phyloP scores from a whole-genome alignment of 169 alveolate species.

The Amoebophrya sp. region DNA sequence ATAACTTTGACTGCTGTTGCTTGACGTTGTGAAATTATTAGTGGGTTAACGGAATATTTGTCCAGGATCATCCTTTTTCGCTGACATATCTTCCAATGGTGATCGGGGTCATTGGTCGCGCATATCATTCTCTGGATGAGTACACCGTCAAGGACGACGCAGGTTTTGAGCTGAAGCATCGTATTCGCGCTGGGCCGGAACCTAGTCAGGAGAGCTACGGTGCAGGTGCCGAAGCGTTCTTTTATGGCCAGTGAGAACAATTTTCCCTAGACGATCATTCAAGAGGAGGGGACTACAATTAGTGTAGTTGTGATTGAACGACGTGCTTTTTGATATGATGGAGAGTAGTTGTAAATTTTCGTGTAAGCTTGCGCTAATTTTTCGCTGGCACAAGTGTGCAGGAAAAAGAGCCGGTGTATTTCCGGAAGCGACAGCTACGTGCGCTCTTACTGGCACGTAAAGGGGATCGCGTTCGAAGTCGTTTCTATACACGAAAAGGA shows the following conservation, averaged over 20 bases:
- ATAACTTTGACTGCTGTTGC: not conserved
- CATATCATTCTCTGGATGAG: not conserved
- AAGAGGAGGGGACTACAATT: too few relatives aligned
- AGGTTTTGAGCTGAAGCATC: not conserved
- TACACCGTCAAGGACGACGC: not conserved
- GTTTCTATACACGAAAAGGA: not conserved
- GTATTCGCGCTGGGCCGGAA: not conserved
- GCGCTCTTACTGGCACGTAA: not conserved
- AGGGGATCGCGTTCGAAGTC: not conserved
- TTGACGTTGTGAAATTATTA: too few relatives aligned
- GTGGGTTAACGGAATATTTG: too few relatives aligned
- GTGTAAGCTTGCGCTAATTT: too few relatives aligned
- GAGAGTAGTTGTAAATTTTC: too few relatives aligned
- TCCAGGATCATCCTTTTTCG: too few relatives aligned
- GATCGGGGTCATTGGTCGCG: not conserved
- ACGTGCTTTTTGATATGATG: too few relatives aligned
- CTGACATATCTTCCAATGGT: too few relatives aligned
- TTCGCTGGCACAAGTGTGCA: too few relatives aligned
- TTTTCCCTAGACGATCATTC: too few relatives aligned
- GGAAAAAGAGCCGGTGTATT: conserved; percentile 20
- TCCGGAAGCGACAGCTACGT: not conserved
- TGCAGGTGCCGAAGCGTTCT: too few relatives aligned
- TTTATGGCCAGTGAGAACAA: not conserved
- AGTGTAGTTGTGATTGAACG: too few relatives aligned
- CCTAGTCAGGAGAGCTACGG: not conserved